These are phyloP conservation scores for Diaporthe amygdali DNA, from an alignment of 2,329 filamentous ascomycete genomes.

Conservation along the genomic window DNA sequence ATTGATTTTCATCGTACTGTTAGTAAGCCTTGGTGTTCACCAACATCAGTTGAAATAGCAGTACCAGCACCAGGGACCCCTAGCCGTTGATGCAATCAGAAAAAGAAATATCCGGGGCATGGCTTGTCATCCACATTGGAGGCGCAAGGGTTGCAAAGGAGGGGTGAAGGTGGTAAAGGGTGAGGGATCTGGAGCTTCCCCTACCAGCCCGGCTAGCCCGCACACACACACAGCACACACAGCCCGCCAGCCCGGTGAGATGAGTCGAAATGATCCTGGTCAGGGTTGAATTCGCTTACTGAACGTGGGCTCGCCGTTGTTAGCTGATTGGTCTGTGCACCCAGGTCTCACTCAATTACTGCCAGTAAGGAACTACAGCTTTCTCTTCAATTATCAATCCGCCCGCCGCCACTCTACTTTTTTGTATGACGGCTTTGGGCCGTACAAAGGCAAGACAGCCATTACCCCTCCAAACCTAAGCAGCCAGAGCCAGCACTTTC, in stretches of 20 bases:
- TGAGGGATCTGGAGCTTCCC: slow-evolving; percentile 10
- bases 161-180: slow-evolving; percentile 3
- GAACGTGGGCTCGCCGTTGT: slow-evolving; percentile 1
- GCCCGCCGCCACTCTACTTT: not conserved
- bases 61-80: not conserved
- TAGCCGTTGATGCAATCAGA: not conserved
- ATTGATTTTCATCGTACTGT: not conserved
- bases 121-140: not conserved
- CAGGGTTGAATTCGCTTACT: not conserved
- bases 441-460: not conserved
- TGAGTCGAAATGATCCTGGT: slow-evolving; percentile 18
- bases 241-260: not conserved
- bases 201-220: not conserved
- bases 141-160: not conserved
- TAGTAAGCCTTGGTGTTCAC: not conserved
- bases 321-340: slow-evolving; percentile 14
- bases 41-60: no score
- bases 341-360: not conserved
- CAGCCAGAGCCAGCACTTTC: not conserved
- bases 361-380: not conserved
- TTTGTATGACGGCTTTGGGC: not conserved
- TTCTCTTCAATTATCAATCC: slow-evolving; percentile 9
- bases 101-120: not conserved
- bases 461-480: not conserved
- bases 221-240: not conserved